Evolutionary conservation across 108 stramenopile genomes (phyloP), one percentile per base, ranked within the genome.

Genomic region (Pseudonitzschia delicatissima): DNA sequence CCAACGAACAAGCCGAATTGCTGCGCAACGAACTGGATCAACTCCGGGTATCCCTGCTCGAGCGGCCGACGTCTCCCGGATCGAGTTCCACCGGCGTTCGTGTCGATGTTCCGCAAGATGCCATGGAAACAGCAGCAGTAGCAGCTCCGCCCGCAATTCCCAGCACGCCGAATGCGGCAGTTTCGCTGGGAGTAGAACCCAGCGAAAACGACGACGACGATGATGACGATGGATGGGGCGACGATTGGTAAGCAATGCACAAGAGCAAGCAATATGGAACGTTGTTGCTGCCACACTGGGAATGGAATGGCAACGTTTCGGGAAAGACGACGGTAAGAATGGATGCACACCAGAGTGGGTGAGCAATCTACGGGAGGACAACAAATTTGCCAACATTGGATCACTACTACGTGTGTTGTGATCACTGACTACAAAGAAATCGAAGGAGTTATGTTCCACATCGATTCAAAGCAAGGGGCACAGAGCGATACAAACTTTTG

Each of bases 31-130:
- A 42, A 42, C 40, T 42, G 40, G 40, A 42, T 12, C 40, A 42
- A 9, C 9, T 13, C 11, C 9, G 12, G 40, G 13, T 13, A 9
- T 12, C 13, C 9, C 13, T 42, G 40, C 9, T 12, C 11, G 40
- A n/a, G n/a, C n/a, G n/a, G n/a, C 60, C 60, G 37, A 5, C 60
- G 7, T 61, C 60, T 23, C 60, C 60, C 21, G 60, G 60, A 42
- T 61, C 60, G 25, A 61, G 2, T 35, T 61, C 60, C 5, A 61
- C 60, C 23, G 60, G 60, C 17, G 60, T 61, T 13, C 36, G 40
- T 18, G 34, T 61, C 8, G 29, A 33, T n/a, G 29, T 33, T 55
- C 53, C 53, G 7, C 23, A 0, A 21, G 29, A 28, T 13, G 52
- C 12, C 26, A 26, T 0, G 7, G 52, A 6, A 25, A 25, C 27